Evolutionary conservation across 495 filamentous ascomycete species (phyloP).

Genomic region (Chaetomidium leptoderma): DNA sequence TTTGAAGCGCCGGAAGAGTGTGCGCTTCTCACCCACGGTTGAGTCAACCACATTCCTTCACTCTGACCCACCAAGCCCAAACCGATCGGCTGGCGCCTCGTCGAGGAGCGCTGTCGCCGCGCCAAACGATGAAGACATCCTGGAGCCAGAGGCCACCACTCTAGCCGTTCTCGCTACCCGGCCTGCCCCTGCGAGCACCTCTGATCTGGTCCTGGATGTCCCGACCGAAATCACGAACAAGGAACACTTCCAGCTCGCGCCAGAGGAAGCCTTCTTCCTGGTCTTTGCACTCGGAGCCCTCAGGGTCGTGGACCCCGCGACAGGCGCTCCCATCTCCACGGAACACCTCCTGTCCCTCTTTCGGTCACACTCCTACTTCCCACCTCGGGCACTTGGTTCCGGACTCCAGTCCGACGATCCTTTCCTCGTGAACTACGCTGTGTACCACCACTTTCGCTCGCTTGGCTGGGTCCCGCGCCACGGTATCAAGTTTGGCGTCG

Average conservation of each 20-base stretch:
- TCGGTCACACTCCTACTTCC: conserved; percentile 64
- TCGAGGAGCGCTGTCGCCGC: neutral
- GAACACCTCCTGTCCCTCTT: conserved; percentile 60
- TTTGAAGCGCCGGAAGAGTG: conserved; percentile 51
- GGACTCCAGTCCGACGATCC: conserved; percentile 63
- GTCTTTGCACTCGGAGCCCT: conserved; percentile 77
- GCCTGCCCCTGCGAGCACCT: neutral
- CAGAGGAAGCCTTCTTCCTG: conserved; percentile 92
- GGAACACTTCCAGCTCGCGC: conserved; percentile 85
- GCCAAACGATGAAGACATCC: neutral
- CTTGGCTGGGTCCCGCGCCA: conserved; percentile 93
- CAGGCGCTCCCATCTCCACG: conserved; percentile 44
- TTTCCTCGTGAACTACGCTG: conserved; percentile 80
- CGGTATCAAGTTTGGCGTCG: conserved; percentile 91
- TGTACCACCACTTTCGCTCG: conserved; percentile 95
- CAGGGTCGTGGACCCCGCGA: conserved; percentile 54
- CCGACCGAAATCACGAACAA: conserved; percentile 58
- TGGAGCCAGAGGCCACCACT: neutral
- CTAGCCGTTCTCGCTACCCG: neutral
- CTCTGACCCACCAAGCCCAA: conserved; percentile 44
- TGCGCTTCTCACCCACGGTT: conserved; percentile 59
- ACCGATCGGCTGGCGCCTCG: conserved; percentile 5
- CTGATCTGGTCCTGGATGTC: neutral
- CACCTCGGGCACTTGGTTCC: conserved; percentile 42
- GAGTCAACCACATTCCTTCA: conserved; percentile 53